Evolutionary conservation across 1,284 basidiomycete genomes (phyloP), one percentile per base, ranked within the genome.

Genomic region (Kwoniella shivajii): DNA sequence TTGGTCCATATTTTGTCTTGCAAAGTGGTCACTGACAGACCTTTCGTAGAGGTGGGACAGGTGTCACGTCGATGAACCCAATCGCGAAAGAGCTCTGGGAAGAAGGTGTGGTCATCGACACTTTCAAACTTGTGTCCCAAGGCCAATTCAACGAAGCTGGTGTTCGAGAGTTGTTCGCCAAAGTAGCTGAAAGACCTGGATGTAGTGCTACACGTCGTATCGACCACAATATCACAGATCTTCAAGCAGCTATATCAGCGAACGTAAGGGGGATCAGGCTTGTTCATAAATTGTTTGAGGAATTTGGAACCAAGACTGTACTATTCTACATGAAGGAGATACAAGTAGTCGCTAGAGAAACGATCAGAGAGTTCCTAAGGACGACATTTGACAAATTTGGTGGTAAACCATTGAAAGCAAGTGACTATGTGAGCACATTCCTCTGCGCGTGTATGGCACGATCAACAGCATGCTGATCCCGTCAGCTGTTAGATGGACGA

Each of bases 231-330:
- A 55, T 64, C 38, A 64, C 62, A 7, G 62, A 64, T 54, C 37
- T 64, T 5, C 61, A 61, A 47, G 58, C 59, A 11, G 51, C 58
- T 6, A 88, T 97, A 59, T 90, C 92, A 0, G 94, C 94, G 18
- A 97, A 96, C 74, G 86, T 93, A 74, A 95, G 95, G 79, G 93
- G 93, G 18, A 86, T 89, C 33, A 87, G 89, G 64, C 82, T 92
- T 9, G 85, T 92, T 31, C 56, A 64, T 7, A 42, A 69, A 85
- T 88, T 97, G 61, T 88, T 95, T 45, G 83, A 87, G 7, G 93
- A 97, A 64, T 96, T 94, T 71, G 85, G 88, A 7, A 39, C 55
- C 20, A 56, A 54, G 24, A 56, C 51, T 7, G 54, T 71, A 64
- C 42, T 64, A 18, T 52, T 54, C 58, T 92, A 92, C 78, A 92